A percentile compares a stretch with the other conserved stretches of the same genome.
Conservation (phyloP, 768 basidiomycete species). For the Suillus subluteus region DNA sequence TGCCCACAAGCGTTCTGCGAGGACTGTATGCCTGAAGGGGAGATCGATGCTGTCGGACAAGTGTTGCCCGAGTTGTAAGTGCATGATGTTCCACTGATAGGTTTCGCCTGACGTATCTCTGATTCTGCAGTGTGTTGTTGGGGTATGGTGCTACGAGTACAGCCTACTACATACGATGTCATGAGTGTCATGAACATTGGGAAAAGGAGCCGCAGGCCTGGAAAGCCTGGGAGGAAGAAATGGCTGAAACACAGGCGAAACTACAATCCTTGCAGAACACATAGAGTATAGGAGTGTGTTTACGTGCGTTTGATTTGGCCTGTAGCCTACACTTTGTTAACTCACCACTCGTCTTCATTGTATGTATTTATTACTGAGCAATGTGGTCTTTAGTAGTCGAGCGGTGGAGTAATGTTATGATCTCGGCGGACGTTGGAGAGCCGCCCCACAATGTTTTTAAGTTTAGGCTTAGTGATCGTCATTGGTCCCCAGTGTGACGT, state of each 20-base stretch:
- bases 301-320: neutral
- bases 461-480: neutral
- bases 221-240: constrained; percentile 49
- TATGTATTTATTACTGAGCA: neutral
- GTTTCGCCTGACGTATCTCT: constrained; percentile 10
- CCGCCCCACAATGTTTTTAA: neutral
- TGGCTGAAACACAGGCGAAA: constrained; percentile 40
- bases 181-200: constrained; percentile 48
- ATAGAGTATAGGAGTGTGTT: neutral
- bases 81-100: constrained; percentile 6
- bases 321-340: neutral
- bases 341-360: neutral
- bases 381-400: neutral
- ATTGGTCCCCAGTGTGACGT: constrained; percentile 2
- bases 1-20: constrained; percentile 65
- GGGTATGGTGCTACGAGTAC: constrained; percentile 39
- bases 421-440: constrained; percentile 1
- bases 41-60: constrained; percentile 57
- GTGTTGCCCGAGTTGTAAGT: constrained; percentile 61
- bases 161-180: constrained; percentile 55
- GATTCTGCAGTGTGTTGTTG: constrained; percentile 40
- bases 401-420: neutral
- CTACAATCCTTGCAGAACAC: constrained; percentile 22
- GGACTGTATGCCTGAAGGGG: constrained; percentile 56
- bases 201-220: constrained; percentile 38